Base-by-base conservation (phyloP, 805 yeast species). In the Nematodospora valgi region DNA sequence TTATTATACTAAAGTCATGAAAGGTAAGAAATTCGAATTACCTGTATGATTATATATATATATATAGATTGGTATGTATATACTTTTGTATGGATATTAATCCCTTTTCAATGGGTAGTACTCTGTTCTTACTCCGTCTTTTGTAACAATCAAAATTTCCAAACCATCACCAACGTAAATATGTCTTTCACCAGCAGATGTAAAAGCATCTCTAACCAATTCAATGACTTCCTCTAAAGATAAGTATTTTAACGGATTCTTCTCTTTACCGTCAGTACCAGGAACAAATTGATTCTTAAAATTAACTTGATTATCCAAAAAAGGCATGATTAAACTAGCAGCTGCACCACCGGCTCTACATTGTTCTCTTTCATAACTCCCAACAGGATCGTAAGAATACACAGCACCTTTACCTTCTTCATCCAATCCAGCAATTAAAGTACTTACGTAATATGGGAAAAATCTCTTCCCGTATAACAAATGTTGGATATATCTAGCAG, bases 281-380 rank as follows among this genome's bases (percentile, higher is more conserved):
- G 97, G 96, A 47, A 77, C 89, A 58, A 72, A 77, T 62, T 93
- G 98, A 68, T 93, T 93, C 59, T 89, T 89, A 65, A 87, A 85
- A 58, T 88, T 86, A 44, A 93, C 98, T 69, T 93, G 98, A 61
- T 89, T 91, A 62, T 93, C 98, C 54, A 93, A 76, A 60, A 93
- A 93, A 4, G 98, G 98, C 94, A 89, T 88, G 47, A 93, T 88
- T 64, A 93, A 75, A 44, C 88, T 78, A 1, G 97, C 93, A 19
- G 98, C 98, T 10, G 97, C 93, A 27, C 98, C 98, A 45, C 95
- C 97, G 2, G 98, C 98, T 54, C 97, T 78, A 64, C 96, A 87
- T 57, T 89, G 96, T 59, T 89, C 97, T 52, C 96, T 79, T 64
- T 93, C 98, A 58, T 93, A 93, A 2, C 96, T 87, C 3, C 98